Evolutionary conservation across 768 basidiomycete species (phyloP).

Genomic region (Vararia minispora): DNA sequence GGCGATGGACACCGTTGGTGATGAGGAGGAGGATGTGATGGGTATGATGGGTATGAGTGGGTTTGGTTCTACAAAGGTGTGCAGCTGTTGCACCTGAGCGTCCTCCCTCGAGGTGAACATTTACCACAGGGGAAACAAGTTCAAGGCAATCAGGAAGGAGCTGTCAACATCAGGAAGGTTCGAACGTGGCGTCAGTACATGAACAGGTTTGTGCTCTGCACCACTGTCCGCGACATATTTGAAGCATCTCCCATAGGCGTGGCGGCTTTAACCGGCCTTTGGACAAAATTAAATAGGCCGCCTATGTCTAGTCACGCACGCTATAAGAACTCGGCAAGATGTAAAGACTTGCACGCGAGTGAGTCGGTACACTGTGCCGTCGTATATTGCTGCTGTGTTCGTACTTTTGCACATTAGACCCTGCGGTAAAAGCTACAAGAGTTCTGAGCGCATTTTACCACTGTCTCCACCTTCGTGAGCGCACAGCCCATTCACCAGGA

Average conservation of each 20-base stretch:
- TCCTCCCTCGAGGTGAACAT: no score
- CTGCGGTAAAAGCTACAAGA: no score
- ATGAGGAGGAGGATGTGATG: slow-evolving; percentile 76
- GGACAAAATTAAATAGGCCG: slow-evolving; percentile 81
- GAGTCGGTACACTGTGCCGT: no score
- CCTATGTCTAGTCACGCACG: not conserved
- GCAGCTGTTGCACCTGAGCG: slow-evolving; percentile 4
- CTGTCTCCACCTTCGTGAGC: no score
- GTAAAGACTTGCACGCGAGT: no score
- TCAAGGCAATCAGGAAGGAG: slow-evolving; percentile 72
- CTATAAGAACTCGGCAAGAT: no score
- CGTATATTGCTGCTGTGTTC: no score
- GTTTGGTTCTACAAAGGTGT: slow-evolving; percentile 85
- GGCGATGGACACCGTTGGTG: slow-evolving; percentile 40
- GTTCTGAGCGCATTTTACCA: no score
- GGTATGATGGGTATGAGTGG: slow-evolving; percentile 82
- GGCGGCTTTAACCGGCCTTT: slow-evolving; percentile 89
- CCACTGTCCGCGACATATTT: slow-evolving; percentile 5
- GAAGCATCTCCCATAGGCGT: slow-evolving; percentile 32
- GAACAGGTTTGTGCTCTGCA: slow-evolving; percentile 55
- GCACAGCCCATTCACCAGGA: no score
- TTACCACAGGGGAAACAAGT: slow-evolving; percentile 60
- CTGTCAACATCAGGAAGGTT: slow-evolving; percentile 59
- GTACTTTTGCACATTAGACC: no score
- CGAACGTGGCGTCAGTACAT: slow-evolving; percentile 98